Base-by-base conservation (phyloP, 805 yeast species). In the Pichia ethanolica region DNA sequence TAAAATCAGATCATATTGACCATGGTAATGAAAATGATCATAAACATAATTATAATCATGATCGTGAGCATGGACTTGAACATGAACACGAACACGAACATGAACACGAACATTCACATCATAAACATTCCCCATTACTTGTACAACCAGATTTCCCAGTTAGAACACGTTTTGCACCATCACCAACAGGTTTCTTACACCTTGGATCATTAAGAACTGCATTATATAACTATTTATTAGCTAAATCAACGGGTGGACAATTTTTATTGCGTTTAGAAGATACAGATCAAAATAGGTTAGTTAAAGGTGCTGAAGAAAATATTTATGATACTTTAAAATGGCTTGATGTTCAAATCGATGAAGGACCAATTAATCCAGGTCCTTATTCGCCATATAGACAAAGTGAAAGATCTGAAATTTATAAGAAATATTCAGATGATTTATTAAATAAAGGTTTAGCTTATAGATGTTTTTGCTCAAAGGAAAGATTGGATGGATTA, bases 171-270 rank as follows among this genome's bases (percentile, higher is more conserved):
- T 93, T 93, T 67, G 99, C 99, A 0, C 99, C 99, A 0, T 89
- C 97, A 2, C 99, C 99, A 1, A 93, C 99, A 0, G 99, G 99
- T 0, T 79, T 79, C 53, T 71, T 93, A n/a, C 99, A 93, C 63
- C 64, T 93, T 51, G 99, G 99, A 0, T 90, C 97, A 0, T 63
- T 93, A 42, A 71, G 99, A 63, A 93, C 99, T 0, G 98, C 98
- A 0, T 66, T 93, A 20, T 93, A 89, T 67, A 93, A 93, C 65
- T 93, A 82, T 59, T 65, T 93, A 14, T 68, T 87, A 13, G 98
- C 99, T 0, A 79, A 72, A 57, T 73, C 77, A 47, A 88, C 96
- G 0, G 78, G 79, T 0, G 99, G 99, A 0, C 77, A 79, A 57
- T 93, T 93, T 59, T 53, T 93, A 4, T 64, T 93, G 13, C 72